phyloP scores from a whole-genome alignment of 805 yeast genomes.

The Kodamaea neixiangensis region DNA sequence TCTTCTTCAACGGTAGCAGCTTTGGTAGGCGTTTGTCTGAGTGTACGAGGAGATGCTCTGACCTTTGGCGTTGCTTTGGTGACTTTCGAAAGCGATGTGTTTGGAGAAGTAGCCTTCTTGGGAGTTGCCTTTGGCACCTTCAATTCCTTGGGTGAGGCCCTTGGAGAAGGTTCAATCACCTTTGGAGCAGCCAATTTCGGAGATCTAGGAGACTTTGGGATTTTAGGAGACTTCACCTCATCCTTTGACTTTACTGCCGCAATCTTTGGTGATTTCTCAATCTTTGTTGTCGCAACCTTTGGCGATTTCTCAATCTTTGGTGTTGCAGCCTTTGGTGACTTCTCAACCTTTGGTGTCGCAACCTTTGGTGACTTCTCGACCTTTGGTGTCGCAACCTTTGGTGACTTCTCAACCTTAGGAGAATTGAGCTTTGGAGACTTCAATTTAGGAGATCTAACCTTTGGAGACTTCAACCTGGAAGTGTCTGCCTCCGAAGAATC shows the following conservation, averaged over 20 bases:
- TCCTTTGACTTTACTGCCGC: no score
- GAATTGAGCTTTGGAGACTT: not conserved
- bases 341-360: not conserved
- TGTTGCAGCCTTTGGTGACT: not conserved
- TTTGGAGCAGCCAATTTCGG: not conserved
- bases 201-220: constrained; percentile 2
- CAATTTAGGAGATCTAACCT: not conserved
- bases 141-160: not conserved
- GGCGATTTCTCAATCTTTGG: not conserved
- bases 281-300: not conserved
- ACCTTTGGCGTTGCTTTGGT: not conserved
- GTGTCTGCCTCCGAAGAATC: not conserved
- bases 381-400: not conserved
- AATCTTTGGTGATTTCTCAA: not conserved
- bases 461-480: not conserved
- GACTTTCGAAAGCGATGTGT: constrained; percentile 1
- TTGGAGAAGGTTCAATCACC: not conserved
- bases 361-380: not conserved
- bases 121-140: constrained; percentile 5
- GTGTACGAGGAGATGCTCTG: constrained; percentile 1
- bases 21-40: not conserved
- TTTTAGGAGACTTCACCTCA: not conserved
- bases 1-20: constrained; percentile 23
- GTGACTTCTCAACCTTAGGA: not conserved
- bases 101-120: constrained; percentile 4